Evolutionary conservation across 768 basidiomycete species (phyloP).

Genomic region (Pleurotus djamor): DNA sequence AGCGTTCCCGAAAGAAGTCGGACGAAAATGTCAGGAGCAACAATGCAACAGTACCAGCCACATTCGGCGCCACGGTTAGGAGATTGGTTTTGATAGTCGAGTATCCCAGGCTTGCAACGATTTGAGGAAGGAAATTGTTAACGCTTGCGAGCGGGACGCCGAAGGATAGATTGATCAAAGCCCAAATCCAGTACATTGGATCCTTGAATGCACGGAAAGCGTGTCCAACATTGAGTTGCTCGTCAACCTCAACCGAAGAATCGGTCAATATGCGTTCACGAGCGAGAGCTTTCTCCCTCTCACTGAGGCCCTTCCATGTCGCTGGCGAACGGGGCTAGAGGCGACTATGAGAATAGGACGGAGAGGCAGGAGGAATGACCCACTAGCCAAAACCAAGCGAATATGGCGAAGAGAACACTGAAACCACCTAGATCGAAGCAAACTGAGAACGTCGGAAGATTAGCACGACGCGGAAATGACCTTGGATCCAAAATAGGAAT

Average conservation of each 20-base stretch:
- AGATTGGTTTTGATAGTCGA: constrained; percentile 51
- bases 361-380: neutral
- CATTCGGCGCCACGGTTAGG: constrained; percentile 50
- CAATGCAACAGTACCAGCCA: constrained; percentile 44
- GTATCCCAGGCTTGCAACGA: constrained; percentile 41
- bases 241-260: constrained; percentile 41
- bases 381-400: constrained; percentile 43
- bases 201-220: constrained; percentile 42
- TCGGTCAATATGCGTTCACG: constrained; percentile 41
- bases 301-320: constrained; percentile 35
- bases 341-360: neutral
- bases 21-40: constrained; percentile 47
- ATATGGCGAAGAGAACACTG: constrained; percentile 38
- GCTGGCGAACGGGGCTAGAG: constrained; percentile 32
- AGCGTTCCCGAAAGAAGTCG: constrained; percentile 48
- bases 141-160: constrained; percentile 51
- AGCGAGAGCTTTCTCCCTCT: constrained; percentile 38
- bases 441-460: neutral
- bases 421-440: constrained; percentile 26
- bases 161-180: constrained; percentile 40
- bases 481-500: constrained; percentile 53
- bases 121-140: constrained; percentile 52
- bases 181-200: constrained; percentile 48
- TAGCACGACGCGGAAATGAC: constrained; percentile 12
- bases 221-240: constrained; percentile 36